Base-by-base conservation (phyloP, 441 rosid species). In the Hypseocharis bilobata region DNA sequence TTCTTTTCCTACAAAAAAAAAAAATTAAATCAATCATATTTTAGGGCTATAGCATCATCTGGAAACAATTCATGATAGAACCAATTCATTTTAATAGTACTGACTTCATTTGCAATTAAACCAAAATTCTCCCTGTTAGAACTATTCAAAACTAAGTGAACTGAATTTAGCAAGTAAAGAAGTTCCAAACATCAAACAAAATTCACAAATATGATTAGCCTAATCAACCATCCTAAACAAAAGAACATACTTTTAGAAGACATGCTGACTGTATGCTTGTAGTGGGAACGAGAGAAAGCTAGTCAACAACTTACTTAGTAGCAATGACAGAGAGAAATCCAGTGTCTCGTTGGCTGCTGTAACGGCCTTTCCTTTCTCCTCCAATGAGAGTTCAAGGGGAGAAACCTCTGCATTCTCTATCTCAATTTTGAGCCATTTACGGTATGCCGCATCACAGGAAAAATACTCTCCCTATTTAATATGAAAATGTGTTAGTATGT, bases 381-480 rank as follows among this genome's bases (percentile, higher is more conserved):
- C 99, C 65, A 66, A 52, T 16, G 97, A 90, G 63, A 91, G 85
- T 70, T 88, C 93, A 70, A 20, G 45, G 27, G 84, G 75, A 69
- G 85, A 82, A 66, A 83, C 80, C 69, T 91, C 93, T 32, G 88
- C 88, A 79, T 84, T 87, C 71, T 83, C 96, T 65, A 88, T 62
- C 64, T 91, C 85, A 70, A 85, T 75, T 80, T 89, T 85, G 74
- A 93, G 96, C 97, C 97, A 91, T 69, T 84, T 87, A 72, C 97
- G 97, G 74, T 89, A 91, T 20, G 86, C 86, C 77, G 99, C 97
- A 52, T 93, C 99, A 81, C 96, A 91, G 63, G 96, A 89, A 77
- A 87, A 93, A 78, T 91, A 91, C 74, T 88, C 91, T 60, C 83
- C 89, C 99, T 93, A 74, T 70, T 69, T 47, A 67, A 78, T 59